Conservation (phyloP, 139 green algal species). For the Astrephomene gubernaculifera region DNA sequence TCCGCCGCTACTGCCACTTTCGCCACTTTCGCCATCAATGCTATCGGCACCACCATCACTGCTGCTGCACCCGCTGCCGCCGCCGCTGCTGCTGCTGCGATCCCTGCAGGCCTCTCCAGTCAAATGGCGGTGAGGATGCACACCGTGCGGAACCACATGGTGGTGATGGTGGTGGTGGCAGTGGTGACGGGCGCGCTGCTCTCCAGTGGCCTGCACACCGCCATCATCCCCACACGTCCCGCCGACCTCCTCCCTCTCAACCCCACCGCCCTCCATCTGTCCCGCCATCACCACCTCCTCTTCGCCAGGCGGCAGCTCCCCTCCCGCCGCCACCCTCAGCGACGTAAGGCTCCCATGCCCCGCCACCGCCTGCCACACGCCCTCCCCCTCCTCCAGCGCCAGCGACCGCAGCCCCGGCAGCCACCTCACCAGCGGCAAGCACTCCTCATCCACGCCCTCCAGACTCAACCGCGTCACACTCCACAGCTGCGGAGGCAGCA, state of each 20-base stretch:
- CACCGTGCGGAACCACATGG: too few relatives aligned
- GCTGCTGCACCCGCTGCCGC: neutral
- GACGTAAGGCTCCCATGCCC: neutral
- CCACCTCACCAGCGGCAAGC: slow-evolving; percentile 21
- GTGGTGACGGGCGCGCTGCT: neutral
- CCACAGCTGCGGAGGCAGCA: neutral
- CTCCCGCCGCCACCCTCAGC: neutral
- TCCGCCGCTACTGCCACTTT: neutral
- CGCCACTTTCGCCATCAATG: neutral
- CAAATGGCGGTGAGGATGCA: too few relatives aligned
- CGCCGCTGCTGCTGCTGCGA: neutral
- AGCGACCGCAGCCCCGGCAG: slow-evolving; percentile 17
- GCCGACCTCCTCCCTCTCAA: neutral
- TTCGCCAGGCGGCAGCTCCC: neutral
- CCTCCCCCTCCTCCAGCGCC: slow-evolving; percentile 16
- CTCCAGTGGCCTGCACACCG: neutral
- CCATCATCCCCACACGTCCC: neutral
- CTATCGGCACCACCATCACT: neutral
- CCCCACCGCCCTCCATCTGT: neutral
- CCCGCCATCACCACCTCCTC: neutral
- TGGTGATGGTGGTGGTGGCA: neutral
- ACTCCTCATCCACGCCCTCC: slow-evolving; percentile 4
- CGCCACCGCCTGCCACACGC: slow-evolving; percentile 24
- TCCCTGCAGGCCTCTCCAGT: too few relatives aligned
- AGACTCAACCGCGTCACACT: slow-evolving; percentile 21